These are phyloP conservation scores for Cytidiella melzeri DNA, from an alignment of 768 basidiomycete genomes.

Conservation along the genomic window DNA sequence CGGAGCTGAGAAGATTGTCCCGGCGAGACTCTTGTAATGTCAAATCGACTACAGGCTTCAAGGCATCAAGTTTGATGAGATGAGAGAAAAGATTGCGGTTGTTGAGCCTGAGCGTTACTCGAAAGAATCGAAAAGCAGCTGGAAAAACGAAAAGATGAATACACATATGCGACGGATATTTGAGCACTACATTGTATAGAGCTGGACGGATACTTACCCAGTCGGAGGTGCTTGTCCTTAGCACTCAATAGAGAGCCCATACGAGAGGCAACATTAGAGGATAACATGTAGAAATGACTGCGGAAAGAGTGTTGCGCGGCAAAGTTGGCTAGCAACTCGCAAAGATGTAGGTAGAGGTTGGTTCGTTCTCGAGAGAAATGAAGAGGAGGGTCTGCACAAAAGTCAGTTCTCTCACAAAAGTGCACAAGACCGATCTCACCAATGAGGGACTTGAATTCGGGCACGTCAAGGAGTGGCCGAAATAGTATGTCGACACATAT, in stretches of 20 bases:
- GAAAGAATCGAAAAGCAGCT: constrained; percentile 94
- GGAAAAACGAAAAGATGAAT: constrained; percentile 4
- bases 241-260: constrained; percentile 73
- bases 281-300: constrained; percentile 84
- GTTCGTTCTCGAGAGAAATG: constrained; percentile 65
- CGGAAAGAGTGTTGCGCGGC: constrained; percentile 86
- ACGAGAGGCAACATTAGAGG: constrained; percentile 66
- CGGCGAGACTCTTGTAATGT: constrained; percentile 76
- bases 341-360: constrained; percentile 82
- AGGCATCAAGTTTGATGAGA: constrained; percentile 78
- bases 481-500: constrained; percentile 71
- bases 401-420: constrained; percentile 28
- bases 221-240: constrained; percentile 87
- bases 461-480: constrained; percentile 69
- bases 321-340: constrained; percentile 88
- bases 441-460: constrained; percentile 53
- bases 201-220: constrained; percentile 53
- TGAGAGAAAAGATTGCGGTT: constrained; percentile 71
- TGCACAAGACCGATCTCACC: constrained; percentile 27
- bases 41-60: constrained; percentile 79
- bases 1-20: constrained; percentile 91
- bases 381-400: constrained; percentile 43
- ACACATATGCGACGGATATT: constrained; percentile 11
- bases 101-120: constrained; percentile 74
- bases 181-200: neutral